Base-by-base conservation (phyloP, 75 land plant genomes). In the Chamaecyparis obtusa region DNA sequence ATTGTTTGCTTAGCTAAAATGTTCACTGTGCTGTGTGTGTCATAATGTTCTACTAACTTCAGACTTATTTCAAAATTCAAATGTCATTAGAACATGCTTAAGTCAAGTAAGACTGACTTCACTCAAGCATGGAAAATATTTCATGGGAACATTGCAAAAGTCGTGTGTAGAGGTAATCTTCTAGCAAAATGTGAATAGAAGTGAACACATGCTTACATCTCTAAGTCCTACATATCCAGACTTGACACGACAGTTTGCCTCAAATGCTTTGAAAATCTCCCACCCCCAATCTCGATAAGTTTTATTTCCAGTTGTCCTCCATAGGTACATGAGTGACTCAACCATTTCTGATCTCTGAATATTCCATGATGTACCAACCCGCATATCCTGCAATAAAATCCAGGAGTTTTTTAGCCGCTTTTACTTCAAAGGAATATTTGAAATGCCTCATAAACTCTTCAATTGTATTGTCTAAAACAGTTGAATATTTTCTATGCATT, bases 201-300 rank as follows among this genome's bases (percentile, higher is more conserved):
- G 32, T 32, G 11, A 43, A 37, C 27, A 80, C 83, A 55, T 69
- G 44, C 96, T 93, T 86, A 97, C 99, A 94, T 98, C 99, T 86
- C 88, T 96, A 16, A 98, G 90, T 54, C 99, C 99, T 54, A 98
- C 98, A 89, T 98, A 98, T 67, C 99, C 99, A 15, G 99, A 87
- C 3, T 92, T 95, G 57, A 89, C 90, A 19, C 95, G 94, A 13
- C 95, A 94, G 75, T 96, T 95, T 90, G 90, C 92, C 86, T 98
- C 99, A 89, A 98, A 98, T 84, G 99, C 99, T 90, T 94, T 95
- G 79, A 98, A 98, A 41, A 98, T 98, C 60, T 96, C 95, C 99
- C 99, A 98, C 32, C 99, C 99, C 99, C 99, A 98, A 21, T 98
- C 98, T 86, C 96, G 89, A 85, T 98, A 98, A 69, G 96, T 94